Evolutionary conservation across 805 yeast genomes (phyloP), one percentile per base, ranked within the genome.

Genomic region (Yarrowia sp.): DNA sequence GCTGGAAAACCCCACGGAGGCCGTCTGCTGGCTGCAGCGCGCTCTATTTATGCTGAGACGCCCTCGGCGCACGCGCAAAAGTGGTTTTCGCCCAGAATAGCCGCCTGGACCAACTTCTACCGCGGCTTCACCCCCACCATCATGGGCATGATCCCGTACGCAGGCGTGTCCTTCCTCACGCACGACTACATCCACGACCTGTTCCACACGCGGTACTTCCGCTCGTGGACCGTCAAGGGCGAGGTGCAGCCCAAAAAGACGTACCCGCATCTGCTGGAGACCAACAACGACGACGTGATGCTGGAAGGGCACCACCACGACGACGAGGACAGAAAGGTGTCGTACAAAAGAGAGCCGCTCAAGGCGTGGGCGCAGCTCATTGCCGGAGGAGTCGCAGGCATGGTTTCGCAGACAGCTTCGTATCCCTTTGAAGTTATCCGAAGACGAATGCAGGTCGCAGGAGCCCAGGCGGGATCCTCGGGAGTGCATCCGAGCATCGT

Each of bases 341-440:
- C 24, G 13, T 36, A 41, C 25, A 64, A 71, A 13, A 76, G 93
- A 63, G 75, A 77, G 18, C 97, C 97, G 1, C 78, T 94, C 60
- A 81, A 79, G 65, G 88, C 90, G 0, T 90, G 96, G 90, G 98
- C 98, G 2, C 97, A 94, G 76, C 78, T 94, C 49, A 70, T 84
- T 4, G 97, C 98, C 6, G 99, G 99, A 62, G 99, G 98, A 1
- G 68, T 88, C n/a, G 96, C 97, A 0, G 99, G 99, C 12, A 83
- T 93, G 86, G 80, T 84, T 35, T 90, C 98, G 1, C 99, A 94
- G 73, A 90, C 97, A 0, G 96, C 98, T 0, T 93, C 97, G 5
- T 94, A 94, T 71, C 99, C 99, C 1, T 87, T 94, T 67, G 99
- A 94, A 75, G 97, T 94, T 38, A 83, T 94, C 21, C 80, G 99